Evolutionary conservation across 306 rosid species (phyloP), one percentile per base, ranked within the genome.

Genomic region (Argentina anserina): DNA sequence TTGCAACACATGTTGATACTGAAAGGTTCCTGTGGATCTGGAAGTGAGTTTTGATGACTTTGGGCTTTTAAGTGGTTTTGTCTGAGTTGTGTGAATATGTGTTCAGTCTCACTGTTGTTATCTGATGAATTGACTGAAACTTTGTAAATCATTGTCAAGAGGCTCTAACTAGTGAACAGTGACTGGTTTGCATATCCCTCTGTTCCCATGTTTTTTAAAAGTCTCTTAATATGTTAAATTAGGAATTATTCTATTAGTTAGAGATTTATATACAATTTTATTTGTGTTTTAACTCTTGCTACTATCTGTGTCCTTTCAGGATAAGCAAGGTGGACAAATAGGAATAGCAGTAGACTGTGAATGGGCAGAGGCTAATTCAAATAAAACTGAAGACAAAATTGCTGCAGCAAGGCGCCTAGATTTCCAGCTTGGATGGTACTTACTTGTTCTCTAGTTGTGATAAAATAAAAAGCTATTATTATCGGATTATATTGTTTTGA

Each of bases 341-440:
- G 97, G 97, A 74, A 64, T 87, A 42, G 84, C 83, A 14, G 79
- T 87, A 73, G 98, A 93, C 81, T 89, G 97, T 73, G 97, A 93
- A 87, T 90, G 98, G 98, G 86, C 98, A 34, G 98, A 93, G 81
- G 74, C 97, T 76, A 87, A 93, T 78, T 90, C 97, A 47, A 88
- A 86, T 61, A 89, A 66, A 68, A 77, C 56, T 73, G 96, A 90
- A 83, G 98, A 93, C 76, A 79, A 71, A 82, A 56, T 75, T 23
- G 98, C 98, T 55, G 92, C 97, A 29, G 84, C 86, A 67, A 87
- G 93, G 85, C 93, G 97, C 81, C 79, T 93, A 80, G 97, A 93
- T 85, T 93, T 93, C 86, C 96, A 93, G 69, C 29, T 90, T 61
- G 98, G 98, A 81, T 93, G 98, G 98, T 93, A 86, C 29, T 66